These are phyloP conservation scores for Talaromyces sp. DNA, from an alignment of 2,329 filamentous ascomycete genomes.

Conservation along the genomic window DNA sequence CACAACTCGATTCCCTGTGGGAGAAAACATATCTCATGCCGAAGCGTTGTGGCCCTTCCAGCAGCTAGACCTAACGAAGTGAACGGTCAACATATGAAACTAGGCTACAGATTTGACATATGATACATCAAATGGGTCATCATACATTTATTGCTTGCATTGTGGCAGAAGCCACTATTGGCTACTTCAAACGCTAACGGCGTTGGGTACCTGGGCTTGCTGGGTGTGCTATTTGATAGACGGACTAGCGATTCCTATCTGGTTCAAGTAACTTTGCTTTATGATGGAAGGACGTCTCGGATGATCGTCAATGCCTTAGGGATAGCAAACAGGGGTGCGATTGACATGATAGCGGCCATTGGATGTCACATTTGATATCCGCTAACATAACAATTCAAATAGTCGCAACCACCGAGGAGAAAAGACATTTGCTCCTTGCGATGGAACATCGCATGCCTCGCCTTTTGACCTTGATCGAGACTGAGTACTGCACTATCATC, in stretches of 20 bases:
- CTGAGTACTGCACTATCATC: not conserved
- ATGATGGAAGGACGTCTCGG: not conserved
- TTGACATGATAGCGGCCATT: not conserved
- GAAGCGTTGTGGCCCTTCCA: not conserved
- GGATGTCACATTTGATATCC: conserved; percentile 4
- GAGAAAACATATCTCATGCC: not conserved
- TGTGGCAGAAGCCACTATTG: not conserved
- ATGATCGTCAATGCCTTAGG: not conserved
- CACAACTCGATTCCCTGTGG: not conserved
- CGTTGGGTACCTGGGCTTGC: not conserved
- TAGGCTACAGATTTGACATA: not conserved
- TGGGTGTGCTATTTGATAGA: not conserved
- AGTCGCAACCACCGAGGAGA: not conserved
- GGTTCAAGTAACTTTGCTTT: not conserved
- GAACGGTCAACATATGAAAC: not conserved
- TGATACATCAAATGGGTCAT: not conserved
- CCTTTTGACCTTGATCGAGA: not conserved
- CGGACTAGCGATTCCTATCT: not conserved
- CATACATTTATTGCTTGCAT: not conserved
- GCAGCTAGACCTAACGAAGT: not conserved
- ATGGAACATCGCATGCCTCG: not conserved
- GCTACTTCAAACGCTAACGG: not conserved
- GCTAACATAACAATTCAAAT: conserved; percentile 2
- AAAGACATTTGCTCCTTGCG: conserved; percentile 2
- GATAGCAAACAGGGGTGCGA: not conserved